Percentiles rank a stretch among this genome's conserved stretches.
Evolutionary conservation across 2,329 filamentous ascomycete genomes (phyloP).

Genomic region (Colletotrichum eleusines): DNA sequence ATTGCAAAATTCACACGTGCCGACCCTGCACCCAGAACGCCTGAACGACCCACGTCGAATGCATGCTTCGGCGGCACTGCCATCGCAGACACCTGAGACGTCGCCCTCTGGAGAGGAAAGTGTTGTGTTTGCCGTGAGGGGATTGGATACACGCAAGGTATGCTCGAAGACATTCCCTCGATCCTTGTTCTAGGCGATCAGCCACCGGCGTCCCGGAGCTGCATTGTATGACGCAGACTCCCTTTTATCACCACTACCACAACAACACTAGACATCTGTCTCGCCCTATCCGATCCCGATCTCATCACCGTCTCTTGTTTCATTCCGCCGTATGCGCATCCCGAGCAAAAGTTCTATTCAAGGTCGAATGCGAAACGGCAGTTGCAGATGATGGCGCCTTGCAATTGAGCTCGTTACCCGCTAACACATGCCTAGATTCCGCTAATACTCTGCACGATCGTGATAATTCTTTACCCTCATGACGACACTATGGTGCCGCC

Average conservation of each 20-base stretch:
- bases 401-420: constrained; percentile 3
- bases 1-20: constrained; percentile 76
- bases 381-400: background rate
- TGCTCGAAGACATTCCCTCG: constrained; percentile 16
- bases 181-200: background rate
- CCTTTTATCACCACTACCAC: constrained; percentile 31
- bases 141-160: constrained; percentile 38
- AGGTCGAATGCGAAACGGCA: constrained; percentile 1
- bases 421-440: constrained; percentile 30
- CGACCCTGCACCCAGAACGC: constrained; percentile 66
- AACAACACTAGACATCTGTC: constrained; percentile 23
- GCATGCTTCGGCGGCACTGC: constrained; percentile 22
- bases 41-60: constrained; percentile 44
- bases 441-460: constrained; percentile 4
- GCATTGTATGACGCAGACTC: constrained; percentile 38
- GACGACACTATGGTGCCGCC: constrained; percentile 16
- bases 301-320: constrained; percentile 1
- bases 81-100: constrained; percentile 19
- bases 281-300: constrained; percentile 38
- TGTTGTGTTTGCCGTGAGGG: constrained; percentile 25
- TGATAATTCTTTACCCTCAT: constrained; percentile 11
- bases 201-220: constrained; percentile 18
- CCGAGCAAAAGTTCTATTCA: background rate
- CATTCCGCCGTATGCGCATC: background rate
- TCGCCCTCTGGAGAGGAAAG: constrained; percentile 1